Base-by-base conservation (phyloP, 208 protist species). In the Acanthamoeba royreba region DNA sequence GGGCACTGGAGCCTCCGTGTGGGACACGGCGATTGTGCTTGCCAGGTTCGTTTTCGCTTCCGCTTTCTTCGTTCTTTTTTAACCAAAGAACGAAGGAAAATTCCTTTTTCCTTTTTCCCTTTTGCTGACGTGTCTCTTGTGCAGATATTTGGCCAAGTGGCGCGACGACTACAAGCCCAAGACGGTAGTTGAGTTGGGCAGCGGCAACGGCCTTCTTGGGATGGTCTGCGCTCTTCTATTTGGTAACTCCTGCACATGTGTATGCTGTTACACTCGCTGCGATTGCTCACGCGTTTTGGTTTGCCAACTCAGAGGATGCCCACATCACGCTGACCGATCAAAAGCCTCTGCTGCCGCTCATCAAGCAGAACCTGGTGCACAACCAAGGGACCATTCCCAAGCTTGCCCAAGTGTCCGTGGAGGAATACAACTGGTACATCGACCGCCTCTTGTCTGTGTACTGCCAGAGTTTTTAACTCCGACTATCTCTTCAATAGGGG, bases 401-500 rank as follows among this genome's bases (percentile, higher is more conserved):
- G 47, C 81, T 89, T 15, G 53, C 46, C 19, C 46, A 28, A 4
- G 53, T 89, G 35, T 8, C 35, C 8, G 81, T 89, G 1, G 81
- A 89, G 31, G 81, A 89, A 42, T 66, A 66, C n/a, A 89, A 89
- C 81, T 89, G 81, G 66, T 58, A 58, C n/a, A n/a, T n/a, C n/a
- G n/a, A n/a, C n/a, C n/a, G n/a, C n/a, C n/a, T n/a, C n/a, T n/a
- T n/a, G n/a, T n/a, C n/a, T n/a, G n/a, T n/a, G n/a, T n/a, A n/a
- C n/a, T n/a, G n/a, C n/a, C n/a, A n/a, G n/a, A n/a, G n/a, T n/a
- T n/a, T n/a, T n/a, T n/a, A n/a, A n/a, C n/a, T n/a, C n/a, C n/a
- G n/a, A n/a, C n/a, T n/a, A n/a, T n/a, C n/a, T n/a, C n/a, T n/a
- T 58, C 49, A 58, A 58, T 22, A 58, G 49, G 72, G 81, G 81